Conservation (phyloP, 345 rosid species). For the Chamaenerion angustifolium region DNA sequence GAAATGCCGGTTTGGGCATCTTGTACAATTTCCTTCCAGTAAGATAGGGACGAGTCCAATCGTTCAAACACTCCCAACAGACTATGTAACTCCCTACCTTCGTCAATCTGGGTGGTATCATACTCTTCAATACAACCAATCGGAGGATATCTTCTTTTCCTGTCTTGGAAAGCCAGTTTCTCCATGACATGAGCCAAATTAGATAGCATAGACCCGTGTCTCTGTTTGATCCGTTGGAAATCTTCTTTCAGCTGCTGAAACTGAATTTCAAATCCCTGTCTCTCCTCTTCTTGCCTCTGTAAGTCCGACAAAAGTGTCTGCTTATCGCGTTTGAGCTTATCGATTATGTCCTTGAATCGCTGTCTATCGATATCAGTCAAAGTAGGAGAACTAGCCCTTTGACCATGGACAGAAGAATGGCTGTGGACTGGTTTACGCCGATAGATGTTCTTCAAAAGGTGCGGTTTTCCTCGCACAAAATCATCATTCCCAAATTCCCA, state of each 20-base stretch:
- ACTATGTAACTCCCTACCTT: constrained; percentile 19
- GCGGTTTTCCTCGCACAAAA: constrained; percentile 59
- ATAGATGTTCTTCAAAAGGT: constrained; percentile 74
- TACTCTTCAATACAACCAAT: constrained; percentile 28
- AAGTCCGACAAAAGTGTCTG: constrained; percentile 38
- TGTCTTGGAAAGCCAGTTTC: constrained; percentile 40
- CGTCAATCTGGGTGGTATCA: constrained; percentile 26
- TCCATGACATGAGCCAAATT: constrained; percentile 38
- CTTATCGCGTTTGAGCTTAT: constrained; percentile 43
- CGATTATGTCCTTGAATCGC: constrained; percentile 45
- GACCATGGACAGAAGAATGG: constrained; percentile 48
- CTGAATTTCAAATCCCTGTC: constrained; percentile 39
- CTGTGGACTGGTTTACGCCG: constrained; percentile 90
- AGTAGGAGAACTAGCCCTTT: constrained; percentile 22
- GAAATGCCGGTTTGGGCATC: constrained; percentile 15
- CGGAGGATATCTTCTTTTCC: constrained; percentile 57
- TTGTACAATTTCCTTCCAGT: constrained; percentile 51
- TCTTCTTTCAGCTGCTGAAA: constrained; percentile 46
- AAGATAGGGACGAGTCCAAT: constrained; percentile 49
- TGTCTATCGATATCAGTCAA: constrained; percentile 56
- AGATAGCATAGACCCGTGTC: constrained; percentile 44
- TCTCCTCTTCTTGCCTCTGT: constrained; percentile 42
- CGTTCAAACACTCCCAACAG: constrained; percentile 41
- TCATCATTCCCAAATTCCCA: constrained; percentile 95
- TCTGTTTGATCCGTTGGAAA: constrained; percentile 42